These are phyloP conservation scores for Botrytis elliptica DNA, from an alignment of 2,329 filamentous ascomycete genomes.

Conservation along the genomic window DNA sequence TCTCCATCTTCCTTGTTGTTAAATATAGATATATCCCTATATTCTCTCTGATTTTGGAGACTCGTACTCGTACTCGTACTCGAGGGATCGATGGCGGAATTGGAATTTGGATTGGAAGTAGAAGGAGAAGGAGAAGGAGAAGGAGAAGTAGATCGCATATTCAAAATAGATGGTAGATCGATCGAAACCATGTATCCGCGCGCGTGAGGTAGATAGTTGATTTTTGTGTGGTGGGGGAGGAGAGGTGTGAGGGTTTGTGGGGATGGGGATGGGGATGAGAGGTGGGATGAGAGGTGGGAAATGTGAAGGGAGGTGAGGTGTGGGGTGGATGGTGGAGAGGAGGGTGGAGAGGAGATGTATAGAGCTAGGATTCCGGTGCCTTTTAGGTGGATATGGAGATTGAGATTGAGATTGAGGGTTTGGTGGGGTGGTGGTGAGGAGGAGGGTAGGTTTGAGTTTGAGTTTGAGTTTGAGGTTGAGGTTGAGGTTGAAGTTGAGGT, in stretches of 20 bases:
- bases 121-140: too few species aligned
- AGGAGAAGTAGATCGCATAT: too few species aligned
- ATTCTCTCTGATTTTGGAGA: too few species aligned
- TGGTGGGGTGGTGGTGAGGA: too few species aligned
- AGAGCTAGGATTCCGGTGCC: not conserved
- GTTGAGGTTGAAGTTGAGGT: not conserved
- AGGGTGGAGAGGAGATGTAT: not conserved
- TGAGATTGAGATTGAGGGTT: not conserved
- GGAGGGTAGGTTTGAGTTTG: fast-evolving
- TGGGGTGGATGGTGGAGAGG: too few species aligned
- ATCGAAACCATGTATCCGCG: not conserved
- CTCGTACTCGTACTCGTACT: too few species aligned
- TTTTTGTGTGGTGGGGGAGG: not conserved
- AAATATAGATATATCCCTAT: not conserved
- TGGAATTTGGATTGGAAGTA: too few species aligned
- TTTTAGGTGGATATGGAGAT: not conserved
- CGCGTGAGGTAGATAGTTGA: fast-evolving
- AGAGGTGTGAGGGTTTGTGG: too few species aligned
- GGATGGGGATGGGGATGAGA: too few species aligned
- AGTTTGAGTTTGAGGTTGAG: not conserved
- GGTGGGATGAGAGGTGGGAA: too few species aligned
- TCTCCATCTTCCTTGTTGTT: not conserved
- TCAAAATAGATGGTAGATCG: not conserved
- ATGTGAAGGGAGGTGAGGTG: not conserved
- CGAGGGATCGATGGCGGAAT: too few species aligned